These are phyloP conservation scores for Tricholoma flavovirens DNA, from an alignment of 768 basidiomycete genomes.

Conservation along the genomic window DNA sequence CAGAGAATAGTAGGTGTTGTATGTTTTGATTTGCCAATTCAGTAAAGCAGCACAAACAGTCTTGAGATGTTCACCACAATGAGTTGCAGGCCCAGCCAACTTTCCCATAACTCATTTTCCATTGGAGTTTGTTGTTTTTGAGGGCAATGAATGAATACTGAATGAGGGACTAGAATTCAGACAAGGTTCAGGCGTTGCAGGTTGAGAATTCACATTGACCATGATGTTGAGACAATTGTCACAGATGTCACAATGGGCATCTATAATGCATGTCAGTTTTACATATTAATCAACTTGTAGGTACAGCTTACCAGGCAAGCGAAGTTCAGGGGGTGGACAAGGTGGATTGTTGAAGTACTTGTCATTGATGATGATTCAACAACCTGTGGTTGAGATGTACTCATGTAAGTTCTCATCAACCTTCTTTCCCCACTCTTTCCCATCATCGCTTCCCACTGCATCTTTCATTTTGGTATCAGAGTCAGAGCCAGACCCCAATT, in stretches of 20 bases:
- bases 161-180: neutral
- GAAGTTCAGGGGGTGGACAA: neutral
- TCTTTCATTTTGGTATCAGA: neutral
- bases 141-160: neutral
- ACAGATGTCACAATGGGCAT: neutral
- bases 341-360: neutral
- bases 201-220: neutral
- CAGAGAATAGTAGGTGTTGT: too few species aligned
- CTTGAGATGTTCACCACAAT: too few species aligned
- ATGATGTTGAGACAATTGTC: neutral
- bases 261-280: neutral
- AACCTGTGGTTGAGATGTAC: conserved; percentile 22
- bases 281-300: neutral
- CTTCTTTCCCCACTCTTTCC: conserved; percentile 22
- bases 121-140: conserved; percentile 15
- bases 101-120: conserved; percentile 15
- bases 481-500: neutral
- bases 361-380: conserved; percentile 17
- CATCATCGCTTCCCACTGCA: conserved; percentile 3
- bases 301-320: too few species aligned
- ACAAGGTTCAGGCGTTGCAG: neutral
- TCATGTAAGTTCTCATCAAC: conserved; percentile 7
- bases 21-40: conserved; percentile 11
- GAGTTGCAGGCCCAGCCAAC: neutral
- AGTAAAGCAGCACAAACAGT: too few species aligned